A percentile compares a stretch with the other conserved stretches of the same genome.
Evolutionary conservation across 371 early-diverging fungal genomes (phyloP).

Genomic region (Umbelopsis sp.): DNA sequence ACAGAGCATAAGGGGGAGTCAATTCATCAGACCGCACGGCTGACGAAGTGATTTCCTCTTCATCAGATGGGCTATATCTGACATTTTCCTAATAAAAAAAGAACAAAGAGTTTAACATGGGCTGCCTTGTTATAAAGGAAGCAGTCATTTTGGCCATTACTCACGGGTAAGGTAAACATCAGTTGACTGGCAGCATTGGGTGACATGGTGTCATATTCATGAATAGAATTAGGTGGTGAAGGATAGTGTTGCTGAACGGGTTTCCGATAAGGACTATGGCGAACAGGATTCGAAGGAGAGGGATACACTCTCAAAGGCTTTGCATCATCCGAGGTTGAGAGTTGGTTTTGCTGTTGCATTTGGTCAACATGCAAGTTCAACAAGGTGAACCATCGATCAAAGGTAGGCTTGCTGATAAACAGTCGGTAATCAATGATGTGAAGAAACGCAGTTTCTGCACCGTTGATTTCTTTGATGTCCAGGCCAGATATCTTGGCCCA

Average conservation of each 20-base stretch:
- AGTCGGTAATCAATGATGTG: constrained; percentile 69
- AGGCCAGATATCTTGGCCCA: constrained; percentile 79
- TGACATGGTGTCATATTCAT: constrained; percentile 9
- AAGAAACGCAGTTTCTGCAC: constrained; percentile 71
- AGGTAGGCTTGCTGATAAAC: constrained; percentile 64
- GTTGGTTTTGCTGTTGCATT: constrained; percentile 22
- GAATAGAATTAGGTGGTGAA: constrained; percentile 14
- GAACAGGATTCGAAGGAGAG: constrained; percentile 5
- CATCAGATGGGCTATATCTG: constrained; percentile 5
- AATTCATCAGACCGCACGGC: constrained; percentile 4
- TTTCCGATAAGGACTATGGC: constrained; percentile 9
- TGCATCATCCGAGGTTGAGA: background rate
- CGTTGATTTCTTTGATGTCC: constrained; percentile 59
- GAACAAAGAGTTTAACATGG: too few species aligned
- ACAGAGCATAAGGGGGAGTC: constrained; percentile 17
- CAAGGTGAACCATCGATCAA: constrained; percentile 69
- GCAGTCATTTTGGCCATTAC: background rate
- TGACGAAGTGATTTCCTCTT: constrained; percentile 8
- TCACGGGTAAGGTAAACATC: constrained; percentile 11
- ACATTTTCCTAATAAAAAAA: background rate
- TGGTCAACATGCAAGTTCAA: constrained; percentile 49
- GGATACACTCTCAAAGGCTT: background rate
- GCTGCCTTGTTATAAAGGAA: too few species aligned
- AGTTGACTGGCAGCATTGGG: constrained; percentile 5
- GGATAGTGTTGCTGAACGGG: constrained; percentile 13